Conservation (phyloP, 2,329 filamentous ascomycete genomes). For the Arthrinium puccinioides region DNA sequence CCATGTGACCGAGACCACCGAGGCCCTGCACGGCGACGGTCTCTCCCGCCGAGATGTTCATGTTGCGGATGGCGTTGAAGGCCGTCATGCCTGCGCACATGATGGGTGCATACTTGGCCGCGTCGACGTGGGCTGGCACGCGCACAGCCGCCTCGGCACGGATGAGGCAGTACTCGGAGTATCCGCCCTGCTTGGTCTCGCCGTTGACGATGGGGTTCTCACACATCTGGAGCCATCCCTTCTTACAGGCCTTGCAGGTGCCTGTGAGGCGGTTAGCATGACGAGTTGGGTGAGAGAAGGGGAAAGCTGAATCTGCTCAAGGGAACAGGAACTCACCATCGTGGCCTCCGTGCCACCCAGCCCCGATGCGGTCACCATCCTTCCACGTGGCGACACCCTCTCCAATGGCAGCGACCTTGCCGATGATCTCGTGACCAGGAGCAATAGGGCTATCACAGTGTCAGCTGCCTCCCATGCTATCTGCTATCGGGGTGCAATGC, state of each 20-base stretch:
- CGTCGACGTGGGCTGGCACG: slow-evolving; percentile 33
- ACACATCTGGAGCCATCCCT: slow-evolving; percentile 51
- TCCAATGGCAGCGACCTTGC: slow-evolving; percentile 46
- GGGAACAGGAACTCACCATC: slow-evolving; percentile 21
- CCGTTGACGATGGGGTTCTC: slow-evolving; percentile 48
- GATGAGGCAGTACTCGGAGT: slow-evolving; percentile 45
- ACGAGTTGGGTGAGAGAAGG: no score
- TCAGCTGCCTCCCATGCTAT: neutral
- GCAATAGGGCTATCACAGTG: slow-evolving; percentile 13
- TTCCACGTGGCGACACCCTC: slow-evolving; percentile 45
- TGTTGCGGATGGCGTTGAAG: slow-evolving; percentile 31
- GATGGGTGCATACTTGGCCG: slow-evolving; percentile 36
- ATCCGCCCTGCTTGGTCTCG: slow-evolving; percentile 48
- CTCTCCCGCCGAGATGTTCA: slow-evolving; percentile 24
- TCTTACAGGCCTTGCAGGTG: slow-evolving; percentile 44
- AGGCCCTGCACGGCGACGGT: slow-evolving; percentile 46
- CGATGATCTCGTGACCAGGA: slow-evolving; percentile 58
- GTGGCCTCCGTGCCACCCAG: slow-evolving; percentile 46
- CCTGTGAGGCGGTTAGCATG: slow-evolving; percentile 10
- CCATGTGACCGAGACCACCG: slow-evolving; percentile 59
- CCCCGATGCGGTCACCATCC: slow-evolving; percentile 43
- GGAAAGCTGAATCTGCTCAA: no score
- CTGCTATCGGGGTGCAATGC: neutral
- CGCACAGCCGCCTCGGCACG: slow-evolving; percentile 43
- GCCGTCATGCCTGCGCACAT: slow-evolving; percentile 44